Evolutionary conservation across 108 stramenopile genomes (phyloP).

Genomic region (Nitzschia sp.): DNA sequence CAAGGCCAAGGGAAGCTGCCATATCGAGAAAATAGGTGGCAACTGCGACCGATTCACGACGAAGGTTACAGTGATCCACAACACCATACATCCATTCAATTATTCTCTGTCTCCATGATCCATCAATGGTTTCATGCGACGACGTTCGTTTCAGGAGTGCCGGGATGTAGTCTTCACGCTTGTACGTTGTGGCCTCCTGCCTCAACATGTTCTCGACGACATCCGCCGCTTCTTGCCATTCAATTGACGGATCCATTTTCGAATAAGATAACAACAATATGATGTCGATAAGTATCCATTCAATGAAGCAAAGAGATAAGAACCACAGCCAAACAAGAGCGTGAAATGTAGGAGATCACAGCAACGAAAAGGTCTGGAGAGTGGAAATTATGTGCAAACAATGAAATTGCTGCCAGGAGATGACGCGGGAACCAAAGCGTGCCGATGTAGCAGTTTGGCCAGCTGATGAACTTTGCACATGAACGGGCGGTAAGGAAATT

Average conservation of each 20-base stretch:
- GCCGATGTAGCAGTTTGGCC: no score
- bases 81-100: slow-evolving; percentile 81
- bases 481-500: background rate
- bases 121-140: slow-evolving; percentile 39
- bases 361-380: background rate
- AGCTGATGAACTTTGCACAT: no score
- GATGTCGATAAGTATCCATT: background rate
- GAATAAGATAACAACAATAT: background rate
- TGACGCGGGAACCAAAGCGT: background rate
- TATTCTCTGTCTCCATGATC: slow-evolving; percentile 61
- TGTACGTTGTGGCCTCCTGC: slow-evolving; percentile 42
- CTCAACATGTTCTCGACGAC: slow-evolving; percentile 32
- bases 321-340: background rate
- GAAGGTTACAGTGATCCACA: slow-evolving; percentile 61
- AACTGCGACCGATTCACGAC: slow-evolving; percentile 66
- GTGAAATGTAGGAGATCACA: background rate
- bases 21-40: slow-evolving; percentile 69
- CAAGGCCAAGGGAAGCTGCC: slow-evolving; percentile 25
- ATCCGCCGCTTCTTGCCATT: slow-evolving; percentile 33
- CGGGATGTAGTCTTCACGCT: slow-evolving; percentile 35
- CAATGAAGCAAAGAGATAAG: background rate
- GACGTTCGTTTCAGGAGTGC: slow-evolving; percentile 9
- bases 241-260: slow-evolving; percentile 5
- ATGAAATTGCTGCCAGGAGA: background rate
- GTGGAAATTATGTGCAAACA: background rate